These are phyloP conservation scores for Sphaerosporella brunnea DNA, from an alignment of 495 filamentous ascomycete genomes.

Conservation along the genomic window DNA sequence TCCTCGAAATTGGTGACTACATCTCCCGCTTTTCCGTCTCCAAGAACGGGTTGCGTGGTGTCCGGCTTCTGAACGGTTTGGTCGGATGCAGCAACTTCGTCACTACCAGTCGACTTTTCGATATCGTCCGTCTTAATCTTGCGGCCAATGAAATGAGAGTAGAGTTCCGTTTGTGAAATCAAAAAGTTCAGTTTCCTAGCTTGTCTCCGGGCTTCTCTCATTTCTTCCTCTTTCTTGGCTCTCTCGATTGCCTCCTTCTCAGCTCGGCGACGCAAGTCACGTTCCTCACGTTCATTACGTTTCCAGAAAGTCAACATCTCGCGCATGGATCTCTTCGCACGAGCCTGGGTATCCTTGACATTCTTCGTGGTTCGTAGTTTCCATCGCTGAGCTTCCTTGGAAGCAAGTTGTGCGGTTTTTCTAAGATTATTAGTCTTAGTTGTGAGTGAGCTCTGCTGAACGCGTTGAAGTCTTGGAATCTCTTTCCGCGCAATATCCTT, in stretches of 20 bases:
- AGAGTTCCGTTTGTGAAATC: conserved; percentile 95
- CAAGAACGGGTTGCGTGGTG: neutral
- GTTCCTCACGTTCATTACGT: conserved; percentile 91
- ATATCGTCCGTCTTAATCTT: conserved; percentile 96
- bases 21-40: conserved; percentile 36
- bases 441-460: conserved; percentile 62
- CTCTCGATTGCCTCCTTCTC: conserved; percentile 95
- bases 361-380: conserved; percentile 96
- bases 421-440: conserved; percentile 83
- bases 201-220: conserved; percentile 90
- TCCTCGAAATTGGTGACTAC: conserved; percentile 88
- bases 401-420: conserved; percentile 92
- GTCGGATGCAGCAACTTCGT: conserved; percentile 38
- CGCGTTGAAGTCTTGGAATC: conserved; percentile 72
- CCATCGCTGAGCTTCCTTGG: conserved; percentile 94
- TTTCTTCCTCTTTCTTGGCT: conserved; percentile 87
- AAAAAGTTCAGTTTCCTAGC: conserved; percentile 98
- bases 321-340: conserved; percentile 93
- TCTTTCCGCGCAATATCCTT: conserved; percentile 85
- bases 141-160: conserved; percentile 98
- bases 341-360: conserved; percentile 88
- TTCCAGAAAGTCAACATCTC: conserved; percentile 99
- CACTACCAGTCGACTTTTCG: conserved; percentile 68
- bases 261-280: conserved; percentile 78
- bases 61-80: conserved; percentile 26